Conservation (phyloP, 2,329 filamentous ascomycete species). For the Bipolaris victoriae region DNA sequence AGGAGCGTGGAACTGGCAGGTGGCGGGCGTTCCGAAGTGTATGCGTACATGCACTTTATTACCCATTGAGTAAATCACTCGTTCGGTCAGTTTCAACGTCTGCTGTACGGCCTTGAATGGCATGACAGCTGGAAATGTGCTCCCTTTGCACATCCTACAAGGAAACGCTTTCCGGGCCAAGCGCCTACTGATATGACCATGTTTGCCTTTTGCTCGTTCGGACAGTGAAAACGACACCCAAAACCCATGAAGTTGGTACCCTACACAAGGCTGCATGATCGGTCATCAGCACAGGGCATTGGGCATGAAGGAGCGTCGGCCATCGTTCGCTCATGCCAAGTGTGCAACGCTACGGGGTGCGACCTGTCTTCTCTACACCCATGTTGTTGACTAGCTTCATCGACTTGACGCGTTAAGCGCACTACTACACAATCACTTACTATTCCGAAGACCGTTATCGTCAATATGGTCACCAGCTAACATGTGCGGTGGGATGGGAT, state of each 20-base stretch:
- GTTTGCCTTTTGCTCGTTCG: slow-evolving; percentile 3
- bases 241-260: slow-evolving; percentile 1
- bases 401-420: slow-evolving; percentile 1
- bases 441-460: not conserved
- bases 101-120: slow-evolving; percentile 6
- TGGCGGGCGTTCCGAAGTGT: slow-evolving; percentile 17
- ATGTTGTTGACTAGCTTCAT: not conserved
- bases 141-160: not conserved
- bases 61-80: slow-evolving; percentile 6
- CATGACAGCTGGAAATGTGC: slow-evolving; percentile 7
- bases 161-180: not conserved
- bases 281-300: slow-evolving; percentile 11
- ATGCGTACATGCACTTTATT: slow-evolving; percentile 12
- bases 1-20: slow-evolving; percentile 21
- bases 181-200: not conserved
- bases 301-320: slow-evolving; percentile 7
- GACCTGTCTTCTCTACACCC: slow-evolving; percentile 6
- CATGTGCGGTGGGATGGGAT: not conserved
- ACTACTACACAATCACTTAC: not conserved
- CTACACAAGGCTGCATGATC: slow-evolving; percentile 12
- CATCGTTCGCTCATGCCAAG: not conserved
- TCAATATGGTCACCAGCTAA: not conserved
- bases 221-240: not conserved
- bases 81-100: slow-evolving; percentile 1
- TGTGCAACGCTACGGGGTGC: slow-evolving; percentile 3